Evolutionary conservation across 352 stramenopile genomes (phyloP).

Genomic region (Pythium chondricola): DNA sequence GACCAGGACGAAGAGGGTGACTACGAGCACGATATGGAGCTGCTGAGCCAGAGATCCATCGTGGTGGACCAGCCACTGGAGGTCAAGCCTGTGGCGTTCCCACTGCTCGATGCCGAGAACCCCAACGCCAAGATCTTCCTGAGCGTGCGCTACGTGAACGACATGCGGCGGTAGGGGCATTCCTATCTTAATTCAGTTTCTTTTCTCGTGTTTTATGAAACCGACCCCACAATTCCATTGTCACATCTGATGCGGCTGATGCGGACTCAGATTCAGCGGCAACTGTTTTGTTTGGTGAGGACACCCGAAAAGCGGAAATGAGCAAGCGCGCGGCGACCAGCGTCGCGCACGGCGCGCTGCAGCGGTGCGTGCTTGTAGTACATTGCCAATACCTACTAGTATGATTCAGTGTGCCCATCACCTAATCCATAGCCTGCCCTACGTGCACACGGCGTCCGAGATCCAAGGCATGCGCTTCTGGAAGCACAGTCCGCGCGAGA

Average conservation of each 20-base stretch:
- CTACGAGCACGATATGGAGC: constrained; percentile 56
- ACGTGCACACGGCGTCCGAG: constrained; percentile 72
- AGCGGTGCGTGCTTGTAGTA: constrained; percentile 28
- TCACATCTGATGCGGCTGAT: too few relatives aligned
- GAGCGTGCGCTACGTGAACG: constrained; percentile 84
- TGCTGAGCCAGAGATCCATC: constrained; percentile 51
- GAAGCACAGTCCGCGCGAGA: constrained; percentile 60
- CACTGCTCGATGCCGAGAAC: constrained; percentile 40
- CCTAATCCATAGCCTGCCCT: constrained; percentile 41
- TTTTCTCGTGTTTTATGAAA: too few relatives aligned
- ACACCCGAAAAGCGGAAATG: too few relatives aligned
- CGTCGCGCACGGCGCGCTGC: constrained; percentile 59
- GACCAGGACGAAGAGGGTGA: constrained; percentile 43
- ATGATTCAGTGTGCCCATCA: neutral
- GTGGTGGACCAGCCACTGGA: constrained; percentile 44
- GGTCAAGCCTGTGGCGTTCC: constrained; percentile 37
- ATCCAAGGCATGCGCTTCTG: constrained; percentile 88
- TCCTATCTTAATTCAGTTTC: too few relatives aligned
- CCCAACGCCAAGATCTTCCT: constrained; percentile 58
- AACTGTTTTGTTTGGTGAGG: too few relatives aligned
- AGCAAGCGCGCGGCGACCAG: constrained; percentile 11
- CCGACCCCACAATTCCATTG: too few relatives aligned
- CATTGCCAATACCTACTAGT: neutral
- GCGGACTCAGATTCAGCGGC: too few relatives aligned
- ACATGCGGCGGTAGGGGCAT: constrained; percentile 84